Base-by-base conservation (phyloP, 345 rosid species). In the Brassica nigra region DNA sequence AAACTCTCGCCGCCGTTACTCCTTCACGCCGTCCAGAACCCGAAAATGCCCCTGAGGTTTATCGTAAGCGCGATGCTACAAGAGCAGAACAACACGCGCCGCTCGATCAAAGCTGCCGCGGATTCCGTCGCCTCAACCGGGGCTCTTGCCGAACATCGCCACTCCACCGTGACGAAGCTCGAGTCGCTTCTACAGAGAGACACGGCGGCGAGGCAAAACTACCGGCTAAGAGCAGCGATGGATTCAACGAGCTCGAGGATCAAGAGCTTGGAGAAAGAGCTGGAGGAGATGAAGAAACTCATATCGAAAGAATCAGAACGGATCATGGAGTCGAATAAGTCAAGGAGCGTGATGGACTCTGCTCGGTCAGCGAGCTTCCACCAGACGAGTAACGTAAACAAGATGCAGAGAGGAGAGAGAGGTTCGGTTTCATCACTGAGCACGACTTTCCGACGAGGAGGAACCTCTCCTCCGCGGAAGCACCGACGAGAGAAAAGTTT, bases 21-120 rank as follows among this genome's bases (percentile, higher is more conserved):
- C 16, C 55, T 94, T 9, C 95, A 89, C 59, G 90, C 94, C 7
- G 92, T 94, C 1, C 98, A 92, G 76, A 92, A 92, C 85, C 97
- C 92, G 4, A 81, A 82, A 78, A 89, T 94, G 84, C 98, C 98
- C 7, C 72, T 94, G 54, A 74, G 97, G 73, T 89, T 94, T 80
- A 83, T 92, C 15, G 89, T 94, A 67, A 90, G 93, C 39, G 93
- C 97, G 30, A 94, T 94, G 97, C 55, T 92, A 58, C 86, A 86
- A 6, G 97, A 91, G 73, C 98, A 94, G 85, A 86, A 91, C 55
- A 88, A 87, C 80, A 85, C 95, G 49, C 95, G 93, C 62, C 86
- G 83, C 64, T 84, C 93, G 20, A 76, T 94, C 76, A 72, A 79
- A 76, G 82, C 87, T 1, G 80, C 85, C 28, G 20, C 76, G 8